Evolutionary conservation across 768 basidiomycete genomes (phyloP), one percentile per base, ranked within the genome.

Genomic region (Hypholoma sublateritium): DNA sequence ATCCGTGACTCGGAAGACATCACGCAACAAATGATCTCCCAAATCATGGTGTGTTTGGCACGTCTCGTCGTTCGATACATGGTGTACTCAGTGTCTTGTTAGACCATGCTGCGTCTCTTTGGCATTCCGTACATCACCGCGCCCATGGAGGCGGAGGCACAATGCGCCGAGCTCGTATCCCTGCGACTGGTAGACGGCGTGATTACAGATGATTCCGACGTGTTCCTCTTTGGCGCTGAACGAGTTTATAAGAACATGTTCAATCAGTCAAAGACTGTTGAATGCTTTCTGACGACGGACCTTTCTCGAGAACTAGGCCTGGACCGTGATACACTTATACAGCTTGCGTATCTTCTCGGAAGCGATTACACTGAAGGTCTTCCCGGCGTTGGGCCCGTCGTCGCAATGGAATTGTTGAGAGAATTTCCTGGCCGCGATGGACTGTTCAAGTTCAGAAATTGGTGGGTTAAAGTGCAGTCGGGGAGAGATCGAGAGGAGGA

Each of bases 231-330:
- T 63, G 97, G 97, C 32, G 96, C 93, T 21, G 74, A 83, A 62
- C 88, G 94, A n/a, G 93, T 98, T 17, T 97, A 91, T 81, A 97
- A 96, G 74, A 98, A 99, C 70, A 96, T 99, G 91, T 99, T 99
- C 77, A 98, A 98, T 69, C 96, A 98, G 72, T 91, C 92, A 47
- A 98, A 98, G 78, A 98, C 95, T 3, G 97, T 98, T 53, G 97
- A 99, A 72, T 95, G 94, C 68, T 99, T 97, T 78, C 76, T 97
- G 35, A 74, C 86, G 2, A 72, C 84, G 5, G 97, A 99, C 68
- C 81, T 98, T 48, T 81, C 81, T 37, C 82, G 95, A 42, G 97
- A 99, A 70, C 79, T 99, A 9, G 89, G 92, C 5, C 77, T 98
- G 21, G 88, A 91, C 48, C 81, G 94, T 22, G 93, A 92, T 63